Evolutionary conservation across 2,329 filamentous ascomycete species (phyloP).

Genomic region (Fusarium sp.): DNA sequence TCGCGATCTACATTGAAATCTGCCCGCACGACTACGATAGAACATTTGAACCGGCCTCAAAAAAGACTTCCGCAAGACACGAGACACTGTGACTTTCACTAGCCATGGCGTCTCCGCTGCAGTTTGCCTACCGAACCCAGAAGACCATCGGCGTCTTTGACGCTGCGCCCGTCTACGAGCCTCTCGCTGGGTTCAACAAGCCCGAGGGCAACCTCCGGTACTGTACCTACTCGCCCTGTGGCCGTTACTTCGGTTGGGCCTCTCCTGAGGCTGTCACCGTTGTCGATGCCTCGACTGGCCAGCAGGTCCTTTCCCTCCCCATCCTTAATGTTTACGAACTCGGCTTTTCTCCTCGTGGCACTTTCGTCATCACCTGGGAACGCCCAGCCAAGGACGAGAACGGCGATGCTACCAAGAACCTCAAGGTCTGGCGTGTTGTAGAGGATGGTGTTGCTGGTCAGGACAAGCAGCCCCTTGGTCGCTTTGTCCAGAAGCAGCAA

Average conservation of each 20-base stretch:
- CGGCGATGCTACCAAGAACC: conserved; percentile 93
- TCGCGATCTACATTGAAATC: conserved; percentile 35
- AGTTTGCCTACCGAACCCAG: conserved; percentile 97
- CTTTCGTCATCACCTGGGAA: conserved; percentile 97
- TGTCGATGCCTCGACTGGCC: conserved; percentile 82
- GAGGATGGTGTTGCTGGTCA: conserved; percentile 72
- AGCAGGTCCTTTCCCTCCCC: conserved; percentile 78
- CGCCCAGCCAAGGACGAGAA: conserved; percentile 91
- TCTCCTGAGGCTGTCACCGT: conserved; percentile 88
- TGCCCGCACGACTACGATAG: conserved; percentile 40
- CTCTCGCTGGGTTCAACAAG: conserved; percentile 84
- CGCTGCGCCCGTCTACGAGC: conserved; percentile 87
- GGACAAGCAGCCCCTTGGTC: conserved; percentile 81
- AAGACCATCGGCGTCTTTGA: conserved; percentile 96
- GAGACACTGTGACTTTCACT: conserved; percentile 82
- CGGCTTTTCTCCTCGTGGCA: conserved; percentile 91
- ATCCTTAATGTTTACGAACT: conserved; percentile 92
- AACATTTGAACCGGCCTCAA: conserved; percentile 48
- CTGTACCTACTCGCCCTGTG: conserved; percentile 94
- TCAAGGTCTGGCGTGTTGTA: conserved; percentile 93
- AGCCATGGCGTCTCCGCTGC: conserved; percentile 93
- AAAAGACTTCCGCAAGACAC: conserved; percentile 48
- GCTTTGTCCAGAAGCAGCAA: conserved; percentile 95
- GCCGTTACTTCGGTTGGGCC: conserved; percentile 96
- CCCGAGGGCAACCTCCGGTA: conserved; percentile 95